Base-by-base conservation (phyloP, 2,329 filamentous ascomycete species). In the Cryphonectria naterciae region DNA sequence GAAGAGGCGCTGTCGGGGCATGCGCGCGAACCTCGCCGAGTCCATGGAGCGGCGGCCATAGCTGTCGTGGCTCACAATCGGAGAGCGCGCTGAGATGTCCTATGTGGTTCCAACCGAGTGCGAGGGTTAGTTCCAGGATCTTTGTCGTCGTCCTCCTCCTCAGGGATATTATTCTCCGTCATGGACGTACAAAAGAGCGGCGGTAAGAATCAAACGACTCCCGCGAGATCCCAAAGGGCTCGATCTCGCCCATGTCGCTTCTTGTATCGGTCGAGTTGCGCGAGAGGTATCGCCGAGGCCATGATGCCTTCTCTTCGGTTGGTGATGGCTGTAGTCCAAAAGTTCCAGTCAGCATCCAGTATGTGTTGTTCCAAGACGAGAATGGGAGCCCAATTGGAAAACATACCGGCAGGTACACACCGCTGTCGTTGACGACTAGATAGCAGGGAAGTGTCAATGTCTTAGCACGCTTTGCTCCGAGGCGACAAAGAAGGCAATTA, bases 191-290 rank as follows among this genome's bases (percentile, higher is more conserved):
- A 84, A 98, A 98, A 74, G 95, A 98, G 77, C 96, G 90, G 74
- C 96, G 88, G 82, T 98, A 98, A 3, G 95, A 97, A 80, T 98
- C 96, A 78, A 98, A 98, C 1, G 95, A 98, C 83, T 98, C 96
- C 77, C 95, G 89, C 52, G 95, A 97, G 79, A 98, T 98, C 74
- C 92, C 94, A 80, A 98, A 98, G 19, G 92, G 94, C 79, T 98
- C 95, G 76, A 94, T 95, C 73, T 97, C 94, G 76, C 91, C 90
- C 72, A 93, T 84, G 76, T 92, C 88, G 68, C 78, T 82, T 69
- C 83, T 82, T 43, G 84, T 86, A 74, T 88, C 86, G 74, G 83
- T 85, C 6, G 88, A 90, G 60, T 82, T 83, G 69, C 86, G 83
- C 13, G 87, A 85, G 17, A 88, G 80, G 73, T 85, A 84, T 73